Percentiles rank a stretch among this genome's conserved stretches.
phyloP scores from a whole-genome alignment of 2,329 filamentous ascomycete species.

The Ambrosiella beaveri region DNA sequence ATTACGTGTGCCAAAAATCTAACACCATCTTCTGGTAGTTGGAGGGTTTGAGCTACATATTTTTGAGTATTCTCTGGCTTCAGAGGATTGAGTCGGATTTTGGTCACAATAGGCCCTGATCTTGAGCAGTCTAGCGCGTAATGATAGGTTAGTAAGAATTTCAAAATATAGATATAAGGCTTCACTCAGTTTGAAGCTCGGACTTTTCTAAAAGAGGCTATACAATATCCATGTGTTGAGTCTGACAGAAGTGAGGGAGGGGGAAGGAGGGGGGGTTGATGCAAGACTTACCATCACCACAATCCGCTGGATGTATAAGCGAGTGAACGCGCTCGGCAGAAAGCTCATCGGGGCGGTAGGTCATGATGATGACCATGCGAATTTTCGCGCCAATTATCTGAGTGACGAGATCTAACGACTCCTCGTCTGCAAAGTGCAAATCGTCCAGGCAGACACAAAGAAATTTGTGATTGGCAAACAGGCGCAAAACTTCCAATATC shows the following conservation, averaged over 20 bases:
- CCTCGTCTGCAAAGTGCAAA: constrained; percentile 75
- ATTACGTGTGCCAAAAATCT: constrained; percentile 66
- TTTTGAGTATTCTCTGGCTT: constrained; percentile 62
- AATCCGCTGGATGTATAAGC: constrained; percentile 36
- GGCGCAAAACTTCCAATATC: constrained; percentile 67
- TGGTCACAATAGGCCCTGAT: constrained; percentile 42
- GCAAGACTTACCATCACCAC: constrained; percentile 26
- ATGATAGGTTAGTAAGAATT: constrained; percentile 16
- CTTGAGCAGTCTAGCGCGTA: constrained; percentile 24
- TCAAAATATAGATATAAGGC: background rate
- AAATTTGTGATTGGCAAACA: constrained; percentile 68
- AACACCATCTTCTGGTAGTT: constrained; percentile 53
- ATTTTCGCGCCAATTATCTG: constrained; percentile 65
- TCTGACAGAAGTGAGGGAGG: background rate
- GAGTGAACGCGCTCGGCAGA: constrained; percentile 35
- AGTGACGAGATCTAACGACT: constrained; percentile 67
- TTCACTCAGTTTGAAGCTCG: too few relatives aligned
- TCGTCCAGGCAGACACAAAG: constrained; percentile 84
- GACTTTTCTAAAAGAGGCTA: too few relatives aligned
- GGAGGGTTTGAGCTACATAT: constrained; percentile 70
- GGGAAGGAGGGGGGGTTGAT: background rate
- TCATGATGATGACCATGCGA: constrained; percentile 67
- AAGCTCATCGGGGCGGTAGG: constrained; percentile 52
- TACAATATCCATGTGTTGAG: too few relatives aligned
- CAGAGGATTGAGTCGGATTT: constrained; percentile 55